Percentiles rank a stretch among this genome's conserved stretches.
Evolutionary conservation across 2,329 filamentous ascomycete genomes (phyloP).

Genomic region (Aplosporella prunicola): DNA sequence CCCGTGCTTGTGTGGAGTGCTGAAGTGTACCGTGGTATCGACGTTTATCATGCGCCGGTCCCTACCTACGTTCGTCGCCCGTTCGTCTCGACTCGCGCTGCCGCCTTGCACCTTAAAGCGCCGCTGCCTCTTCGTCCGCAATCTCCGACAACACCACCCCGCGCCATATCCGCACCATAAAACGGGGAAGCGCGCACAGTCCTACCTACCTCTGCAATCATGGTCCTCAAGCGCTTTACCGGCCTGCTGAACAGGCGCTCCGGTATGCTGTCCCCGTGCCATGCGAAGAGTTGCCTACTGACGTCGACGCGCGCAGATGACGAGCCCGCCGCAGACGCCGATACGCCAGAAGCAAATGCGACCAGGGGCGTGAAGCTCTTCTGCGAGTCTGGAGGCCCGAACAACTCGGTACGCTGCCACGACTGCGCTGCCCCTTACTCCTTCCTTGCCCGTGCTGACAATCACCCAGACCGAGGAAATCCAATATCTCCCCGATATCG

Average conservation of each 20-base stretch:
- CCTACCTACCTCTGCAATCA: no score
- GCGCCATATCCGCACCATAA: no score
- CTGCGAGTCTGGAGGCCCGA: slow-evolving; percentile 59
- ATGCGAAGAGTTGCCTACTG: background rate
- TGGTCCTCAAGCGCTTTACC: slow-evolving; percentile 31
- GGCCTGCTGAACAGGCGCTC: slow-evolving; percentile 28
- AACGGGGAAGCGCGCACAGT: no score
- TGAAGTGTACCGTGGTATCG: background rate
- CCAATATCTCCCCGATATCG: slow-evolving; percentile 82
- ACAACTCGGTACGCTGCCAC: slow-evolving; percentile 33
- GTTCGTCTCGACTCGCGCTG: background rate
- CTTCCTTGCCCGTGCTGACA: slow-evolving; percentile 10
- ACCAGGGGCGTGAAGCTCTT: slow-evolving; percentile 62
- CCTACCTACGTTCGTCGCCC: background rate
- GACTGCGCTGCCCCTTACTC: background rate
- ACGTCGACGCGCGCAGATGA: no score
- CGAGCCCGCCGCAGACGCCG: no score
- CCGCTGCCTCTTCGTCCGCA: slow-evolving; percentile 5
- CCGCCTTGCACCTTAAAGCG: background rate
- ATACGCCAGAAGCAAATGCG: slow-evolving; percentile 59
- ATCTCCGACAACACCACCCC: no score
- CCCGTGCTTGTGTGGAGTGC: background rate
- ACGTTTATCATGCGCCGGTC: background rate
- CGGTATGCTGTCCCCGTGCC: slow-evolving; percentile 11
- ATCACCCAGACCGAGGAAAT: slow-evolving; percentile 72